phyloP scores from a whole-genome alignment of 768 basidiomycete genomes.

The Hemileccinum rubropunctum region DNA sequence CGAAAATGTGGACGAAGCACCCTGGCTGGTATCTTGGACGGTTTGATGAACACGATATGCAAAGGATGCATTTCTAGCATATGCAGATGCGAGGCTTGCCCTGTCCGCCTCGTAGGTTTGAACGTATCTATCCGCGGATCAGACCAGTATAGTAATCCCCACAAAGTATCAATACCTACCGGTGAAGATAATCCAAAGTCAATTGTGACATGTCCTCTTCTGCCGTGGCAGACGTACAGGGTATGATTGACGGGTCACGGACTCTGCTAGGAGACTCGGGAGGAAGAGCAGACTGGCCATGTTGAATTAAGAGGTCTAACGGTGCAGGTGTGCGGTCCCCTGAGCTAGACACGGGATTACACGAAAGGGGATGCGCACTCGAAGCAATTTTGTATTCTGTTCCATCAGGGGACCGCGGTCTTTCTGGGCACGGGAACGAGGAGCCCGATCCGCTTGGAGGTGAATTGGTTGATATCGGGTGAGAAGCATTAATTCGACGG shows the following conservation, averaged over 20 bases:
- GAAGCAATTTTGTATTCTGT: constrained; percentile 1
- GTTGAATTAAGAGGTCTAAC: background rate
- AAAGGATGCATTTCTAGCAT: constrained; percentile 30
- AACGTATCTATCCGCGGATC: constrained; percentile 24
- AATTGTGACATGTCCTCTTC: constrained; percentile 29
- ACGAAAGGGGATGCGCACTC: background rate
- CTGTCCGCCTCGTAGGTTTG: constrained; percentile 33
- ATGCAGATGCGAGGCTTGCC: constrained; percentile 32
- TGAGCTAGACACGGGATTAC: background rate
- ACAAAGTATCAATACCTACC: constrained; percentile 16
- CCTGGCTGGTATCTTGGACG: constrained; percentile 1
- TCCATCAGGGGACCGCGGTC: constrained; percentile 3
- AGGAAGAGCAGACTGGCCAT: background rate
- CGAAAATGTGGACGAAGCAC: background rate
- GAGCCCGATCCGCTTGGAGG: background rate
- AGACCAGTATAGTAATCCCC: background rate
- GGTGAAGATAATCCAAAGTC: constrained; percentile 28
- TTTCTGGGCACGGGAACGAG: background rate
- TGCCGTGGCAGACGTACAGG: background rate
- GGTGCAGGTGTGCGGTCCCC: background rate
- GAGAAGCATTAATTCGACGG: constrained; percentile 7
- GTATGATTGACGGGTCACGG: background rate
- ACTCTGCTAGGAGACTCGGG: background rate
- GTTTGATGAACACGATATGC: constrained; percentile 24
- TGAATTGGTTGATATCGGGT: background rate